Percentiles rank a stretch among this genome's conserved stretches.
These are phyloP conservation scores for Penicillium janthinellum DNA, from an alignment of 2,329 filamentous ascomycete genomes.

Conservation along the genomic window DNA sequence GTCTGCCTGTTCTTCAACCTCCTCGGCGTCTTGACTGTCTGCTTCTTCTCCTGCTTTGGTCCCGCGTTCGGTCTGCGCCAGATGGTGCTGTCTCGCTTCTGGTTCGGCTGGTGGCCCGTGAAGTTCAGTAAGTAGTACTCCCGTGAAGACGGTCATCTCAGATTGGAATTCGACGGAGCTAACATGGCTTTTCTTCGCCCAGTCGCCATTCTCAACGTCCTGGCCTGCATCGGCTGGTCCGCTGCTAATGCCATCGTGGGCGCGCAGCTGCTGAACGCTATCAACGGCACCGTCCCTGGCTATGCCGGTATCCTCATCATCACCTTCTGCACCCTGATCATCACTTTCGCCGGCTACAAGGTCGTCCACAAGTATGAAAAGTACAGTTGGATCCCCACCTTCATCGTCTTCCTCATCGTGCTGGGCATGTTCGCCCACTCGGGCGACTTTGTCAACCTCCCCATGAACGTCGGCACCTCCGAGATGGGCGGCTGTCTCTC, in stretches of 20 bases:
- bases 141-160: background rate
- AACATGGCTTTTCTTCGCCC: constrained; percentile 1
- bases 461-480: constrained; percentile 59
- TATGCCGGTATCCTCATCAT: constrained; percentile 76
- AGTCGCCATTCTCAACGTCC: constrained; percentile 70
- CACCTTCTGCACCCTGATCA: constrained; percentile 64
- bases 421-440: constrained; percentile 69
- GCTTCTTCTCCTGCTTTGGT: constrained; percentile 77
- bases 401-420: constrained; percentile 72
- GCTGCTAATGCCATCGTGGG: constrained; percentile 79
- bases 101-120: constrained; percentile 71
- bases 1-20: constrained; percentile 75
- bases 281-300: constrained; percentile 69
- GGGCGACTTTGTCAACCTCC: constrained; percentile 64
- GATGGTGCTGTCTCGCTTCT: constrained; percentile 78
- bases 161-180: constrained; percentile 4
- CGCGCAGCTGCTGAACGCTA: constrained; percentile 73
- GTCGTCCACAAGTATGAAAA: constrained; percentile 77
- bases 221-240: constrained; percentile 74
- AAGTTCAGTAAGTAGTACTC: constrained; percentile 61
- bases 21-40: constrained; percentile 70
- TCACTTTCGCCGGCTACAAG: constrained; percentile 75
- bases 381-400: constrained; percentile 72
- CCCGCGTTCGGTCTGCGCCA: constrained; percentile 74
- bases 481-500: constrained; percentile 66